Percentiles rank a stretch among this genome's conserved stretches.
phyloP scores from a whole-genome alignment of 75 land plant genomes.

The Cunninghamia lanceolata region DNA sequence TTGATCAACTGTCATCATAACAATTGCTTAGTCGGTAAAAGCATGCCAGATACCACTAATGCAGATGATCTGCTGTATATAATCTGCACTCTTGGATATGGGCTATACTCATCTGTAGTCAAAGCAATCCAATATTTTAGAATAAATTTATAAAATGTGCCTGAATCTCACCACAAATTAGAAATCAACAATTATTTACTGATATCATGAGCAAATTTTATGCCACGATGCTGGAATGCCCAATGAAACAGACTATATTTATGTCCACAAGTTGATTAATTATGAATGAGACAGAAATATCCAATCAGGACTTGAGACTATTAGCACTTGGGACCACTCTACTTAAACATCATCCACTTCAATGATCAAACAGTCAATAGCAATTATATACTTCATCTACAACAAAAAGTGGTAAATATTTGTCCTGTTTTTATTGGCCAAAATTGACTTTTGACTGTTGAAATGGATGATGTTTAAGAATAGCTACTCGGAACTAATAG shows the following conservation, averaged over 20 bases:
- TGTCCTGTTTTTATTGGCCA: too few species aligned
- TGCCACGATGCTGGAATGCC: background rate
- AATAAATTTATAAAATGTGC: background rate
- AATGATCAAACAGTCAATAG: too few species aligned
- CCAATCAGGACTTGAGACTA: background rate
- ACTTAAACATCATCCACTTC: too few species aligned
- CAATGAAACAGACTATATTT: background rate
- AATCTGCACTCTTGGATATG: background rate
- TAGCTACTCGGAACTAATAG: too few species aligned
- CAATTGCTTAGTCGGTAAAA: too few species aligned
- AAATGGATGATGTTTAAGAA: too few species aligned
- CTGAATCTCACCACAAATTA: background rate
- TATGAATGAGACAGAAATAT: background rate
- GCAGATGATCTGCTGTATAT: background rate
- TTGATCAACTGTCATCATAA: conserved; percentile 24
- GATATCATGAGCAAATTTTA: background rate
- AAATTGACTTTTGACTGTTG: too few species aligned
- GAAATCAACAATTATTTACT: background rate
- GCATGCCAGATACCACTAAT: background rate
- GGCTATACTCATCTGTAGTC: background rate
- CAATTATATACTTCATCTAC: too few species aligned
- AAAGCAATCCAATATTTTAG: background rate
- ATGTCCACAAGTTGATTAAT: too few species aligned
- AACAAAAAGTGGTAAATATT: too few species aligned
- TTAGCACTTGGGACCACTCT: too few species aligned